Evolutionary conservation across 2,329 filamentous ascomycete genomes (phyloP), one percentile per base, ranked within the genome.

Genomic region (Rhexocercosporidium sp.): DNA sequence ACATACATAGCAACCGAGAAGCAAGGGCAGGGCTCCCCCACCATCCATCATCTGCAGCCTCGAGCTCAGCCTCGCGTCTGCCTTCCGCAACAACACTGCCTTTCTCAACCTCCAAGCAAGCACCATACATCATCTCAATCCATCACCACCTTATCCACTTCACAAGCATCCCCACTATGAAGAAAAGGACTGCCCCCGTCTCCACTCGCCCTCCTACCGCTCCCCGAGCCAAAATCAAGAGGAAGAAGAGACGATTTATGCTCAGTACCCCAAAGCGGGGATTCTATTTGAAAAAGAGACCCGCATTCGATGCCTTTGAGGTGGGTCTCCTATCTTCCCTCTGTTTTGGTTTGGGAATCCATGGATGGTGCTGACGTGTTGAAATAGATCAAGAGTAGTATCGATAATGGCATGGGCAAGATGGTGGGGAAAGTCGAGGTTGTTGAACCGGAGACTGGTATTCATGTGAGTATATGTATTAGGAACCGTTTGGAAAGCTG

Each of bases 381-480:
- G 34, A 22, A 37, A 29, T n/a, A 67, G 65, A n/a, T 64, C 37
- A 64, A 59, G 22, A 20, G 51, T 29, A 5, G 61, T 27, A 39
- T 54, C 12, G 18, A 41, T 18, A 27, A 53, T 53, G 31, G 29
- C 14, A 54, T 18, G 16, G 41, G 49, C 3, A 47, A 49, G 12
- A 56, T 14, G 34, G 18, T 49, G 3, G 16, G 18, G 14, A 29
- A 59, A 14, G 59, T 31, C 20, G 39, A 54, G 18, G 53, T 66
- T 31, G 44, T 63, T 11, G 59, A 66, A 37, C 70, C 68, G 2
- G 65, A 69, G 20, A 53, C 37, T 25, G 68, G 68, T 8, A 72
- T 72, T n/a, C 69, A 71, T 59, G 69, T 71, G 56, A 44, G 63
- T 62, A 1, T 20, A n/a, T 41, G 39, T 25, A 9, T 39, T n/a